Evolutionary conservation across 495 filamentous ascomycete species (phyloP).

Genomic region (Trichodelitschia bisporula): DNA sequence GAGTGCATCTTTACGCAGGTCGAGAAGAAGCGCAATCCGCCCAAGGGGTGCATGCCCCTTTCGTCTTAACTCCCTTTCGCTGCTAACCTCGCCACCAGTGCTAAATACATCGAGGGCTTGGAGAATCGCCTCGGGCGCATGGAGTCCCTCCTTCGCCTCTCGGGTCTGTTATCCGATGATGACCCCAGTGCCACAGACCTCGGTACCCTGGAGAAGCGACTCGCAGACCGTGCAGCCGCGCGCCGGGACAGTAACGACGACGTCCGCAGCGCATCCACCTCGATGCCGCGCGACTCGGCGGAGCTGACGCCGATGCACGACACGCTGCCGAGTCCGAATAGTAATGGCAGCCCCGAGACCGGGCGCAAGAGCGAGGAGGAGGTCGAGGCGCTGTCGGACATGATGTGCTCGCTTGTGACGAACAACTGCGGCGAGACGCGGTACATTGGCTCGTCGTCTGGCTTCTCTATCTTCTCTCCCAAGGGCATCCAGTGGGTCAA

Average conservation of each 20-base stretch:
- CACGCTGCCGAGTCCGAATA: slow-evolving; percentile 8
- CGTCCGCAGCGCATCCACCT: background rate
- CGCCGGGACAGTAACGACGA: slow-evolving; percentile 8
- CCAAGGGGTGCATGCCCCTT: slow-evolving; percentile 49
- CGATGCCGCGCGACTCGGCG: background rate
- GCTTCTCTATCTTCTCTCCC: slow-evolving; percentile 94
- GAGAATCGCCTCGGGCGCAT: slow-evolving; percentile 87
- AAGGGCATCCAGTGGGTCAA: slow-evolving; percentile 98
- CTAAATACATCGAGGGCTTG: slow-evolving; percentile 94
- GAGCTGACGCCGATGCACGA: background rate
- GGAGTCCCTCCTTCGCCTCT: slow-evolving; percentile 72
- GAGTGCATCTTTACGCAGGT: slow-evolving; percentile 95
- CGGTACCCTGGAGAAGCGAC: slow-evolving; percentile 59
- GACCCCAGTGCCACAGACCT: slow-evolving; percentile 76
- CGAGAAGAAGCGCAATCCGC: slow-evolving; percentile 94
- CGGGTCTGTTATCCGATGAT: slow-evolving; percentile 68
- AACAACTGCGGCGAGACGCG: slow-evolving; percentile 89
- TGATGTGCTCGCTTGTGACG: slow-evolving; percentile 98
- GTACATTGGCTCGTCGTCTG: slow-evolving; percentile 93
- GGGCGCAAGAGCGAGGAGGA: slow-evolving; percentile 31
- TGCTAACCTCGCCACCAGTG: slow-evolving; percentile 22
- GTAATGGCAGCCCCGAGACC: slow-evolving; percentile 28
- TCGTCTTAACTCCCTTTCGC: slow-evolving; percentile 1
- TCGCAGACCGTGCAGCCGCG: slow-evolving; percentile 35
- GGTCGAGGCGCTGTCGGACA: slow-evolving; percentile 78